These are phyloP conservation scores for Tetrapyrgos nigripes DNA, from an alignment of 1,284 basidiomycete species.

Conservation along the genomic window DNA sequence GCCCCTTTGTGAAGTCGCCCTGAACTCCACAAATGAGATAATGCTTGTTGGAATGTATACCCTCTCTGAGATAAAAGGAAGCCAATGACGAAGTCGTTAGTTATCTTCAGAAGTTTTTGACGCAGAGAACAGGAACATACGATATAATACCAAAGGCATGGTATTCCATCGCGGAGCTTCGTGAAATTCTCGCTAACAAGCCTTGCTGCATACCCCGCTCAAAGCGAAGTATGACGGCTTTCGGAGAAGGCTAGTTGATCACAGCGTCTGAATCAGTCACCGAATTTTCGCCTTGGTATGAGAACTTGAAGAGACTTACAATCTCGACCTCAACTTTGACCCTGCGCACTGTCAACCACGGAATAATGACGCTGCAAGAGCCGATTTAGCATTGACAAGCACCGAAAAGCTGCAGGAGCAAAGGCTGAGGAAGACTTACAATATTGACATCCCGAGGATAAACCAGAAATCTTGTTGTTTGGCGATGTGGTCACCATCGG, in stretches of 20 bases:
- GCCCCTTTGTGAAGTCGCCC: constrained; percentile 70
- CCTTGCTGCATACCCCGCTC: constrained; percentile 78
- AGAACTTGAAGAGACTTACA: constrained; percentile 45
- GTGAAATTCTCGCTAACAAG: constrained; percentile 68
- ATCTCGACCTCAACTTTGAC: constrained; percentile 79
- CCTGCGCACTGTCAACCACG: constrained; percentile 78
- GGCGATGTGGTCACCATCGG: constrained; percentile 59
- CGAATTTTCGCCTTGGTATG: constrained; percentile 13
- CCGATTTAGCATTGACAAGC: not conserved
- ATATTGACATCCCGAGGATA: constrained; percentile 71
- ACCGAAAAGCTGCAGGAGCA: too few species aligned
- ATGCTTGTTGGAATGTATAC: constrained; percentile 64
- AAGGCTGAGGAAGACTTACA: constrained; percentile 50
- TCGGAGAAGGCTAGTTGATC: constrained; percentile 62
- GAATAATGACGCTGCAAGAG: constrained; percentile 61
- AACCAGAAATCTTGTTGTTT: constrained; percentile 83
- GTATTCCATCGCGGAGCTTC: constrained; percentile 70
- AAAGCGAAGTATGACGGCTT: constrained; percentile 70
- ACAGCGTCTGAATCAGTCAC: constrained; percentile 17
- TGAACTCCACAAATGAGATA: constrained; percentile 77
- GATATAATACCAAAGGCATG: constrained; percentile 77
- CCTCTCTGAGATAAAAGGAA: constrained; percentile 48
- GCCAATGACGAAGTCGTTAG: not conserved
- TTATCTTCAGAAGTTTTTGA: not conserved
- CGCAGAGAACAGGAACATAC: constrained; percentile 41